Evolutionary conservation across 257 asterid genomes (phyloP), one percentile per base, ranked within the genome.

Genomic region (Voacanga thouarsii): DNA sequence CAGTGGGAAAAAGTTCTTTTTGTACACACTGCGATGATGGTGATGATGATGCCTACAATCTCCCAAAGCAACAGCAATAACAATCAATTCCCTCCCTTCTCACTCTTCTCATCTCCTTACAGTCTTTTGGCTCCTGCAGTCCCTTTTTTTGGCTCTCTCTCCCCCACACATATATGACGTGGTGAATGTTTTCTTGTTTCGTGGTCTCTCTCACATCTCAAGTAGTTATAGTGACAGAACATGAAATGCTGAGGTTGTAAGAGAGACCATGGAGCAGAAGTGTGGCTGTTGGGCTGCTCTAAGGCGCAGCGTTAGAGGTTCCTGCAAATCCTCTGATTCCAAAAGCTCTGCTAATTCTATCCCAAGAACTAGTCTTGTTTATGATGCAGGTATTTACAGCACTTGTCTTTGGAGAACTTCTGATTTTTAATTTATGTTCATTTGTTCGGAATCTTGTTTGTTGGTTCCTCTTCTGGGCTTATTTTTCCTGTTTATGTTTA

Each of bases 201-300:
- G 56, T 78, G 71, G 64, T 72, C 82, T 80, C 81, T 82, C 82
- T 77, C 30, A 49, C 75, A 55, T 68, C 26, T 47, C 53, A 70
- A 73, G 80, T 78, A 37, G 64, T 30, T 47, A 61, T 64, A 59
- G 75, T 67, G 78, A 51, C 80, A 73, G 49, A 74, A 78, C 80
- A 77, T 83, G 86, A 82, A 68, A 80, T 51, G 43, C 70, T 82
- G 41, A 79, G 71, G 59, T 69, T n/a, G 79, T 50, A 45, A 71
- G 80, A 71, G 76, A 75, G 76, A n/a, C 55, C 43, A 89, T 90
- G 97, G 95, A 85, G 57, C 85, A 80, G 60, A 84, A 87, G 78
- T 92, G 97, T 85, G 97, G 98, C 39, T 94, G 97, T 80, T 94
- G 97, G 98, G 84, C 87, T 82, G 80, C 81, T 84, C 87, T 94